Percentiles rank a stretch among this genome's conserved stretches.
These are phyloP conservation scores for Paraphoma sp. DNA, from an alignment of 2,329 filamentous ascomycete species.

Conservation along the genomic window DNA sequence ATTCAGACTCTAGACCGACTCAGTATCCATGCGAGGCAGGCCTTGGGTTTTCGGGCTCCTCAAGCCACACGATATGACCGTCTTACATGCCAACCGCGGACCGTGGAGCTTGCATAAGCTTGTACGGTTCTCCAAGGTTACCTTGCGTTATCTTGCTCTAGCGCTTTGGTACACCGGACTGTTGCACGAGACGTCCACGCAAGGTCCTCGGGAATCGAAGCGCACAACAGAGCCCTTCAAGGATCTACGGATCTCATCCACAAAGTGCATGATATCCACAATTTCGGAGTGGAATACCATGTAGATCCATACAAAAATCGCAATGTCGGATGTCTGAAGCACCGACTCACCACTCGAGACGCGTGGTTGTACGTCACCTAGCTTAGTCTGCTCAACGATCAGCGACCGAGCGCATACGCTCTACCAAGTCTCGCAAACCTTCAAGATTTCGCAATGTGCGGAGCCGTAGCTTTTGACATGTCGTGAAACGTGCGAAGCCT, in stretches of 20 bases:
- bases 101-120: neutral
- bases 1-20: no score
- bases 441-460: neutral
- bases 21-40: no score
- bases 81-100: no score
- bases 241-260: neutral
- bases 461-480: neutral
- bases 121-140: neutral
- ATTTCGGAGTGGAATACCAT: neutral
- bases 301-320: neutral
- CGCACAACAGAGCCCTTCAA: neutral
- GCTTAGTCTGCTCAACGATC: neutral
- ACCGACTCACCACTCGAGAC: neutral
- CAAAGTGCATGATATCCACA: neutral
- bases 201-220: neutral
- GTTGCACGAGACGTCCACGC: no score
- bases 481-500: neutral
- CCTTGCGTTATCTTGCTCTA: no score
- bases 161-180: no score
- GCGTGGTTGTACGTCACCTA: neutral
- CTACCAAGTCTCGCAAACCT: neutral
- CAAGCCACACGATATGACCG: no score
- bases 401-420: neutral
- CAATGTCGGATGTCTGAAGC: neutral
- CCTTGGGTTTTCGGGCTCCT: no score